Percentiles rank a stretch among this genome's conserved stretches.
phyloP scores from a whole-genome alignment of 2,329 filamentous ascomycete genomes.

The Talaromyces sp. region DNA sequence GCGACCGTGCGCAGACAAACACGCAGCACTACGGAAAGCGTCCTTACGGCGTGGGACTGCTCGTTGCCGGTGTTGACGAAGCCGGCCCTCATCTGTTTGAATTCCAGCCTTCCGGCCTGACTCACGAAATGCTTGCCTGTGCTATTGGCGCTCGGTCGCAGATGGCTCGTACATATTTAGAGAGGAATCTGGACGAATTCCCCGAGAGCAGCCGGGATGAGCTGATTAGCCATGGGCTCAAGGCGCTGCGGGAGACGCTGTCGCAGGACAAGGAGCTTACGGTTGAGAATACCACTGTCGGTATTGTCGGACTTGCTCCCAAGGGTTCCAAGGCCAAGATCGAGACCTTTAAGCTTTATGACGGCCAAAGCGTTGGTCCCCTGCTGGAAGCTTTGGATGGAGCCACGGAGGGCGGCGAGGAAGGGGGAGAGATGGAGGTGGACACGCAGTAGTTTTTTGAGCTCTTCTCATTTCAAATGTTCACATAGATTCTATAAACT shows the following conservation, averaged over 20 bases:
- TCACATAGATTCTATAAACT: constrained; percentile 6
- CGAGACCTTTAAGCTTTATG: constrained; percentile 85
- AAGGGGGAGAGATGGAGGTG: constrained; percentile 52
- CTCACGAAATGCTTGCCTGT: constrained; percentile 93
- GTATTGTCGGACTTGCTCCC: constrained; percentile 64
- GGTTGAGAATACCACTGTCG: constrained; percentile 92
- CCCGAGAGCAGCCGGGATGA: constrained; percentile 71
- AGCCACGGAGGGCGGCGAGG: constrained; percentile 37
- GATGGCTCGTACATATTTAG: constrained; percentile 95
- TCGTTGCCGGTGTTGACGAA: constrained; percentile 91
- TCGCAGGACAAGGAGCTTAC: constrained; percentile 97
- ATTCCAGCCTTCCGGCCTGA: constrained; percentile 94
- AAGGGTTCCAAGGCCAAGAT: constrained; percentile 50
- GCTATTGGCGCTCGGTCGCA: constrained; percentile 94
- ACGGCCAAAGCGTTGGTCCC: constrained; percentile 78
- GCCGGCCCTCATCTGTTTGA: constrained; percentile 94
- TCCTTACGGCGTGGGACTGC: constrained; percentile 88
- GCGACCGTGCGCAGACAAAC: constrained; percentile 94
- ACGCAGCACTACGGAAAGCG: constrained; percentile 96
- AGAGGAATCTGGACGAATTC: constrained; percentile 85
- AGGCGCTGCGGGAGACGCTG: constrained; percentile 89
- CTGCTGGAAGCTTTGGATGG: constrained; percentile 70
- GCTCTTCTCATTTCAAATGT: constrained; percentile 4
- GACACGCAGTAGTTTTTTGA: constrained; percentile 40
- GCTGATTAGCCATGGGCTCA: constrained; percentile 82